phyloP scores from a whole-genome alignment of 176 grass and related monocot species.

The Eleusine indica region DNA sequence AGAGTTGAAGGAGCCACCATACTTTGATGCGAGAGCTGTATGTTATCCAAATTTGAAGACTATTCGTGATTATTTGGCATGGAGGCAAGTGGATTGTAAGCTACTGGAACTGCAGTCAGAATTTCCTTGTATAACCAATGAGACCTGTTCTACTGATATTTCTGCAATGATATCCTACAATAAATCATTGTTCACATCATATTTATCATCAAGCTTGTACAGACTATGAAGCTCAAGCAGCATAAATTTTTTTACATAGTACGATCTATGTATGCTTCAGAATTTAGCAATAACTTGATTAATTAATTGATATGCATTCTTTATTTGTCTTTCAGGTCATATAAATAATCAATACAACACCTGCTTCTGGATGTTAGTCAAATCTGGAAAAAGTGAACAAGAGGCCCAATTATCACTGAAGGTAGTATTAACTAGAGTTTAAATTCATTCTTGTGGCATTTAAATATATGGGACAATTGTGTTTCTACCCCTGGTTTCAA shows the following conservation, averaged over 20 bases:
- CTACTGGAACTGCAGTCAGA: slow-evolving; percentile 19
- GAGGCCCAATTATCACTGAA: slow-evolving; percentile 64
- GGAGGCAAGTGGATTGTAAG: slow-evolving; percentile 94
- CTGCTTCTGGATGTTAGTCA: slow-evolving; percentile 81
- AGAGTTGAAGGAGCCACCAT: slow-evolving; percentile 67
- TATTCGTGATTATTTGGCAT: slow-evolving; percentile 75
- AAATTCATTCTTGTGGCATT: slow-evolving; percentile 8
- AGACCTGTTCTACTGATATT: slow-evolving; percentile 10
- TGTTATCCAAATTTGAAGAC: slow-evolving; percentile 84
- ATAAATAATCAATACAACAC: slow-evolving; percentile 90
- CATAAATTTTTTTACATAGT: not conserved
- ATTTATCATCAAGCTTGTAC: not conserved
- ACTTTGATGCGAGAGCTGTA: slow-evolving; percentile 81
- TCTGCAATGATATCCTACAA: slow-evolving; percentile 7
- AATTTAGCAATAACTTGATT: not conserved
- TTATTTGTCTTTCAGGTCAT: slow-evolving; percentile 58
- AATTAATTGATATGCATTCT: not conserved
- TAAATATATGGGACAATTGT: not conserved
- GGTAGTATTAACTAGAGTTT: slow-evolving; percentile 43
- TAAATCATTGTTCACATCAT: slow-evolving; percentile 5
- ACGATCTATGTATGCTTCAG: slow-evolving; percentile 13
- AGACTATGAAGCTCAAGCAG: not conserved
- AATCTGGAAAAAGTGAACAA: slow-evolving; percentile 73
- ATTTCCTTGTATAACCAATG: slow-evolving; percentile 21
- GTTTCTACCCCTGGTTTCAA: too few species aligned